Evolutionary conservation across 2,329 filamentous ascomycete species (phyloP), one percentile per base, ranked within the genome.

Genomic region (Apiospora malaysiana): DNA sequence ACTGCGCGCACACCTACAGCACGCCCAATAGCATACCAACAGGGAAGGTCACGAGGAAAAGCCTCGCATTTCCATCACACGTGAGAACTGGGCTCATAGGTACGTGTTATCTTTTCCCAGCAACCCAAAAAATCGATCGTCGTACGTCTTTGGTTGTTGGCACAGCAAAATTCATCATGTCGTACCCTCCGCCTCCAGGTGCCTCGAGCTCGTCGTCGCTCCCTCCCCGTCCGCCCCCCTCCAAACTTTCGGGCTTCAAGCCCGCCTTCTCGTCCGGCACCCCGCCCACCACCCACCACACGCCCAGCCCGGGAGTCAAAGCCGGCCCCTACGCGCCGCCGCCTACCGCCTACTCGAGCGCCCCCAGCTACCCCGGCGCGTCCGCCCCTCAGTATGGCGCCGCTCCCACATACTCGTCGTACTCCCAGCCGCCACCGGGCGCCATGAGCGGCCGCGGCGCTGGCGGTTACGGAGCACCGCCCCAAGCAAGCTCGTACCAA

Each of bases 101-200:
- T 88, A 88, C 85, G 86, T 84, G 77, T 75, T 63, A 63, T 63
- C 56, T 77, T 76, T 76, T 78, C 74, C 75, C 76, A 74, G 77
- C 74, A 78, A 74, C 76, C 73, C 73, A 72, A 71, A 51, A 25
- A 51, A 59, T 9, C 51, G 51, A 59, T 59, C 51, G 51, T 43
- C 70, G 42, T 12, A 43, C 73, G 72, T 72, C 45, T 69, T 71
- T 76, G 77, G 67, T 69, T 71, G 76, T 77, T 77, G 79, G 76
- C 79, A 80, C 83, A 79, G 77, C 75, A 86, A 86, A 83, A 83
- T 90, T 90, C 88, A 91, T 90, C 88, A 95, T 95, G 93, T 92
- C 93, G 84, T 94, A 94, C 88, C 92, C 93, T 83, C 92, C 91
- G 80, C 92, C 92, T 92, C 92, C 93, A 94, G 93, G 93, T 89